Percentiles rank a stretch among this genome's conserved stretches.
phyloP scores from a whole-genome alignment of 192 early-diverging fungal species.

The Mortierella antarctica region DNA sequence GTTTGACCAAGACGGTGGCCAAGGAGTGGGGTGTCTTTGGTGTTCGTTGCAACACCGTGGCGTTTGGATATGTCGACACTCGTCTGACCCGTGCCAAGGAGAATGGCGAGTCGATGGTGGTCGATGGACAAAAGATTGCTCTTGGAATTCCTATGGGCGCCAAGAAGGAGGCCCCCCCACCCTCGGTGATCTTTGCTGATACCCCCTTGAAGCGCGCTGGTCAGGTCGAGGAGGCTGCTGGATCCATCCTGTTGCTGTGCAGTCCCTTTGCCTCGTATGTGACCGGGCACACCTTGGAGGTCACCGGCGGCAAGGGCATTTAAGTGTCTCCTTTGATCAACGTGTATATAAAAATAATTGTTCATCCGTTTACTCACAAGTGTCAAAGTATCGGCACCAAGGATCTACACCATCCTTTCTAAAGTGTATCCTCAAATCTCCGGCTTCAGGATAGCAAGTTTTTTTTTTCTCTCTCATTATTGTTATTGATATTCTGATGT shows the following conservation, averaged over 20 bases:
- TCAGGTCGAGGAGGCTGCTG: conserved; percentile 71
- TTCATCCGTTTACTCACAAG: too few species aligned
- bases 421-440: too few species aligned
- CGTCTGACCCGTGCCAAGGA: conserved; percentile 75
- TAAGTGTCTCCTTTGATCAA: conserved; percentile 17
- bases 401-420: too few species aligned
- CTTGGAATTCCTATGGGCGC: conserved; percentile 67
- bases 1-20: conserved; percentile 93
- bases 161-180: conserved; percentile 46
- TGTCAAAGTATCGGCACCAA: too few species aligned
- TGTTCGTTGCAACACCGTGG: conserved; percentile 72
- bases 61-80: conserved; percentile 73
- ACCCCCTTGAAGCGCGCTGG: conserved; percentile 70
- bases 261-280: conserved; percentile 67
- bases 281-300: conserved; percentile 69
- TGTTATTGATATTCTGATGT: conserved; percentile 1
- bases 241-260: conserved; percentile 65
- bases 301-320: conserved; percentile 73
- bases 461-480: neutral
- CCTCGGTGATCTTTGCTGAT: conserved; percentile 53
- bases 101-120: conserved; percentile 66
- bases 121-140: conserved; percentile 69
- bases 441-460: too few species aligned
- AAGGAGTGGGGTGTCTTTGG: conserved; percentile 75
- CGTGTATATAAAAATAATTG: too few species aligned